Percentiles rank a stretch among this genome's conserved stretches.
phyloP scores from a whole-genome alignment of 495 filamentous ascomycete species.

The Saxophila tyrrhenica region DNA sequence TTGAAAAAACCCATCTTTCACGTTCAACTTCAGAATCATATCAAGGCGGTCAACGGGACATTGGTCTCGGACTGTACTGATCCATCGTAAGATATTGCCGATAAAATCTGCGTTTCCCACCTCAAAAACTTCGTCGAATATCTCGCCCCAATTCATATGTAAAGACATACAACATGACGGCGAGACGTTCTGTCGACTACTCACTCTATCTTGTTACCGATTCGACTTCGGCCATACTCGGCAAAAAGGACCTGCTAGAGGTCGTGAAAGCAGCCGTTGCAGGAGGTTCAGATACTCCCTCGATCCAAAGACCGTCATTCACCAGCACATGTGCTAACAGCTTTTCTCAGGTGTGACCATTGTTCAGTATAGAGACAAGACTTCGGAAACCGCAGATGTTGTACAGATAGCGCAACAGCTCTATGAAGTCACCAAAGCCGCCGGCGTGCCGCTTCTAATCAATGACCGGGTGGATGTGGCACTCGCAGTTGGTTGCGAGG shows the following conservation, averaged over 20 bases:
- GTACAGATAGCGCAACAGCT: conserved; percentile 59
- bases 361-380: conserved; percentile 88
- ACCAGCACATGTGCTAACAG: not conserved
- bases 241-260: conserved; percentile 51
- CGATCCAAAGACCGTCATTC: no score
- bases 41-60: no score
- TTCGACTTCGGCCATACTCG: conserved; percentile 69
- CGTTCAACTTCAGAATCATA: no score
- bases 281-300: conserved; percentile 42
- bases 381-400: conserved; percentile 59
- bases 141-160: no score
- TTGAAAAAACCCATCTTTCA: no score
- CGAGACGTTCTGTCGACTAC: conserved; percentile 35
- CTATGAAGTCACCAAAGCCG: conserved; percentile 53
- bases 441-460: conserved; percentile 73
- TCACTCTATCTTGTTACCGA: conserved; percentile 87
- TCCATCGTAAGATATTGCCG: no score
- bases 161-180: no score
- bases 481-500: conserved; percentile 72
- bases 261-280: conserved; percentile 67
- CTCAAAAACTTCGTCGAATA: no score
- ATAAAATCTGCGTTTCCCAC: no score
- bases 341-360: conserved; percentile 63
- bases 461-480: conserved; percentile 95
- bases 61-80: no score